A percentile compares a stretch with the other conserved stretches of the same genome.
Evolutionary conservation across 2,329 filamentous ascomycete genomes (phyloP).

Genomic region (Trichophyton schoenleinii): DNA sequence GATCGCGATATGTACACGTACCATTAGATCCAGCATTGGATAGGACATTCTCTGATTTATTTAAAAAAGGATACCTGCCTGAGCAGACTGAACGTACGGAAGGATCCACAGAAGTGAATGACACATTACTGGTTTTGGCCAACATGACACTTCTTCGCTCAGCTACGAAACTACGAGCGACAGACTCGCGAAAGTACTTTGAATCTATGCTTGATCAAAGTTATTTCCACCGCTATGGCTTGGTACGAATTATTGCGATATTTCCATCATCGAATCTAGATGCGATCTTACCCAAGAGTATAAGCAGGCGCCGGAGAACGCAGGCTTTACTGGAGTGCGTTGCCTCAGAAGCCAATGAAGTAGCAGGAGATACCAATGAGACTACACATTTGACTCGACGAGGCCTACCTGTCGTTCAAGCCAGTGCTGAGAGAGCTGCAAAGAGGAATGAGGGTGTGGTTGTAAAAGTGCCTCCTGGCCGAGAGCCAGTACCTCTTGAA

Average conservation of each 20-base stretch:
- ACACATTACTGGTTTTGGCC: slow-evolving; percentile 59
- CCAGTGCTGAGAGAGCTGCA: slow-evolving; percentile 20
- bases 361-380: slow-evolving; percentile 24
- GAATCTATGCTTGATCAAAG: slow-evolving; percentile 43
- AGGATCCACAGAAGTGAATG: slow-evolving; percentile 45
- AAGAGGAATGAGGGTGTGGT: slow-evolving; percentile 19
- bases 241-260: slow-evolving; percentile 69
- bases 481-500: slow-evolving; percentile 18
- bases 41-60: slow-evolving; percentile 38
- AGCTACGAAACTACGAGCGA: slow-evolving; percentile 46
- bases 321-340: slow-evolving; percentile 48
- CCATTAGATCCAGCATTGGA: slow-evolving; percentile 45
- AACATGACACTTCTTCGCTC: slow-evolving; percentile 49
- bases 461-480: slow-evolving; percentile 21
- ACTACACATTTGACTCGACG: slow-evolving; percentile 17
- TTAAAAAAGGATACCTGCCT: slow-evolving; percentile 32
- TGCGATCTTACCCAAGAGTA: slow-evolving; percentile 47
- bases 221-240: slow-evolving; percentile 62
- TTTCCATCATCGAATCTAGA: slow-evolving; percentile 48
- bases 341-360: slow-evolving; percentile 28
- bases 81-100: slow-evolving; percentile 39
- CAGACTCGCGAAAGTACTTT: slow-evolving; percentile 49
- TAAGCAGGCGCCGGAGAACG: slow-evolving; percentile 45
- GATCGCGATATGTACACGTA: slow-evolving; percentile 39
- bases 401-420: slow-evolving; percentile 17